Evolutionary conservation across 2,329 filamentous ascomycete species (phyloP).

Genomic region (Beauveria caledonica): DNA sequence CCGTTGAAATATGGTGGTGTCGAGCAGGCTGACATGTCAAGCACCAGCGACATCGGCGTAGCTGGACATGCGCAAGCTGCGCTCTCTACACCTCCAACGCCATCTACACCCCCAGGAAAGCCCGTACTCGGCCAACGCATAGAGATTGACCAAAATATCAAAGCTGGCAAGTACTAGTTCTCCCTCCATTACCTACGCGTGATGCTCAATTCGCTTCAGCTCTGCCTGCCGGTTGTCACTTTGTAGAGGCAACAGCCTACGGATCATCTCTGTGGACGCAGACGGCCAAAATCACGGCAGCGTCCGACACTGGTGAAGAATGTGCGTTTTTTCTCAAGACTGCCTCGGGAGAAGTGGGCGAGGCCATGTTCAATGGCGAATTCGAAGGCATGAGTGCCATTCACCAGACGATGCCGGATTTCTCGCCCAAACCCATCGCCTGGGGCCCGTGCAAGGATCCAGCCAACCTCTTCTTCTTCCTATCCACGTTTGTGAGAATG

Average conservation of each 20-base stretch:
- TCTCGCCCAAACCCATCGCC: not conserved
- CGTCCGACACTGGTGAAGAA: not conserved
- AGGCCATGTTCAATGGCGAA: constrained; percentile 1
- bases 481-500: not conserved
- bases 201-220: not conserved
- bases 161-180: not conserved
- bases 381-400: constrained; percentile 1
- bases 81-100: not conserved
- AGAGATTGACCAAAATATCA: not conserved
- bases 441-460: not conserved
- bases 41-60: not conserved
- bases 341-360: not conserved
- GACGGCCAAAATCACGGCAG: not conserved
- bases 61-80: not conserved
- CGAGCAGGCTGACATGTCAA: not conserved
- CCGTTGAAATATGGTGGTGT: not conserved
- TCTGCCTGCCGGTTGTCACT: not conserved
- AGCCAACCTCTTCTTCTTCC: not conserved
- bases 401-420: not conserved
- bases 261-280: not conserved
- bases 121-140: not conserved
- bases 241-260: not conserved
- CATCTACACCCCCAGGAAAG: not conserved
- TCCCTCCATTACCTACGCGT: too few species aligned
- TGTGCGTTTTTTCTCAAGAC: not conserved